A percentile compares a stretch with the other conserved stretches of the same genome.
These are phyloP conservation scores for Syncephalis plumigaleata DNA, from an alignment of 371 early-diverging fungal genomes.

Conservation along the genomic window DNA sequence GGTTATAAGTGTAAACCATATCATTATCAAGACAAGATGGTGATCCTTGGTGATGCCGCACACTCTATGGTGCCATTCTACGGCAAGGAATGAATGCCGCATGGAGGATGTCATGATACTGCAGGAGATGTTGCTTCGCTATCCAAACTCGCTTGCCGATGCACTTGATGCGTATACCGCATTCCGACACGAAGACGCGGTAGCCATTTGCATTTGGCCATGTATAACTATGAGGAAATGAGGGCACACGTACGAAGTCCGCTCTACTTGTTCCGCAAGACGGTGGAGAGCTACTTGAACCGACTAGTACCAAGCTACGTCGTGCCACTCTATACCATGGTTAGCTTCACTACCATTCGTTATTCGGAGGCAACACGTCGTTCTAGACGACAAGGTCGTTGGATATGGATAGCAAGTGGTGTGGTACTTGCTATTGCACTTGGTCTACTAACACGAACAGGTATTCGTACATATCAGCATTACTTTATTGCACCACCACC, in stretches of 20 bases:
- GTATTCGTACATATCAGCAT: no score
- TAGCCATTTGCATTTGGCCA: conserved; percentile 86
- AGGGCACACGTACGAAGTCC: conserved; percentile 57
- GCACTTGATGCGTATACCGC: conserved; percentile 57
- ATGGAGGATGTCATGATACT: conserved; percentile 84
- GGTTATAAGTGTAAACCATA: conserved; percentile 83
- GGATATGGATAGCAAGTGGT: conserved; percentile 18
- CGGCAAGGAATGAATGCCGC: conserved; percentile 93
- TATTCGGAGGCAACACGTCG: conserved; percentile 56
- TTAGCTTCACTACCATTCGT: conserved; percentile 75
- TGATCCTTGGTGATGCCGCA: conserved; percentile 91
- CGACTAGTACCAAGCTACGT: conserved; percentile 42
- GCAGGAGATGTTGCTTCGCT: conserved; percentile 38
- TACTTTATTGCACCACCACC: no score
- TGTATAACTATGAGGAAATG: conserved; percentile 94
- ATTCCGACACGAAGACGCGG: conserved; percentile 56
- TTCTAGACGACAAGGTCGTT: conserved; percentile 33
- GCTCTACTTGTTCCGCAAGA: conserved; percentile 54
- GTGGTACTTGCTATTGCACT: not conserved
- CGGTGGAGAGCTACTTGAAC: conserved; percentile 60
- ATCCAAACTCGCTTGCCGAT: conserved; percentile 19
- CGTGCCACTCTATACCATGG: conserved; percentile 93
- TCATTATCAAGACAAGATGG: conserved; percentile 47
- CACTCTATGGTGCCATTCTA: conserved; percentile 98
- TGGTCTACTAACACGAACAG: no score